Conservation (phyloP, 2,329 filamentous ascomycete genomes). For the Ceratocystis cacaofunesta region DNA sequence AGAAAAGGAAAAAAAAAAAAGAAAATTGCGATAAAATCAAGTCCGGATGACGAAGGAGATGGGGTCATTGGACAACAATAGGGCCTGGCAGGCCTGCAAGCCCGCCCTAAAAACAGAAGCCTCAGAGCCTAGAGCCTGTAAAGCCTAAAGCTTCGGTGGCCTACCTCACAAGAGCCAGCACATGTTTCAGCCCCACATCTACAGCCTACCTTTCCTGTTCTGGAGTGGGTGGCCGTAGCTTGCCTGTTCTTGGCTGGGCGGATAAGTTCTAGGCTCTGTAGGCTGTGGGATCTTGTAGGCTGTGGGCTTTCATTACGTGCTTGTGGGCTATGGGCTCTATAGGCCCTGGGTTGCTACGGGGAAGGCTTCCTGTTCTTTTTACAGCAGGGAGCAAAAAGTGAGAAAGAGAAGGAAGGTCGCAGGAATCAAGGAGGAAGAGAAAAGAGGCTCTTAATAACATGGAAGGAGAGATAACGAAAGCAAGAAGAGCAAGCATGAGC, state of each 20-base stretch:
- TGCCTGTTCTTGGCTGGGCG: background rate
- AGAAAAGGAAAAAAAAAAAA: background rate
- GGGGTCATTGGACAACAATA: background rate
- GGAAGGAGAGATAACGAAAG: background rate
- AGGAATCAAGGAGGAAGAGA: background rate
- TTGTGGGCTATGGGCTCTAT: background rate
- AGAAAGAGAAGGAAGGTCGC: background rate
- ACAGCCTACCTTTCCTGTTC: background rate
- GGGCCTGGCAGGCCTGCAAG: background rate
- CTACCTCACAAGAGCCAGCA: background rate
- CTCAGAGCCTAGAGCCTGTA: background rate
- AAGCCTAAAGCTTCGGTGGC: background rate
- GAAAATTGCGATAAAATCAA: background rate
- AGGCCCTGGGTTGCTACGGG: background rate
- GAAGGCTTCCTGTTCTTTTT: background rate
- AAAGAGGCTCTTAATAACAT: constrained; percentile 4
- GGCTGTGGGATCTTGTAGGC: background rate
- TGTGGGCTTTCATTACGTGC: background rate
- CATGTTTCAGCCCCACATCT: background rate
- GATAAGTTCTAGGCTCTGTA: background rate
- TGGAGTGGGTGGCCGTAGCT: background rate
- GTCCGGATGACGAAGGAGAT: background rate
- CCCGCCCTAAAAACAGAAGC: background rate
- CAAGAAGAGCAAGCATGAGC: background rate
- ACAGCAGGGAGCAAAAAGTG: background rate